Base-by-base conservation (phyloP, 2,329 filamentous ascomycete genomes). In the Amauroascus niger region DNA sequence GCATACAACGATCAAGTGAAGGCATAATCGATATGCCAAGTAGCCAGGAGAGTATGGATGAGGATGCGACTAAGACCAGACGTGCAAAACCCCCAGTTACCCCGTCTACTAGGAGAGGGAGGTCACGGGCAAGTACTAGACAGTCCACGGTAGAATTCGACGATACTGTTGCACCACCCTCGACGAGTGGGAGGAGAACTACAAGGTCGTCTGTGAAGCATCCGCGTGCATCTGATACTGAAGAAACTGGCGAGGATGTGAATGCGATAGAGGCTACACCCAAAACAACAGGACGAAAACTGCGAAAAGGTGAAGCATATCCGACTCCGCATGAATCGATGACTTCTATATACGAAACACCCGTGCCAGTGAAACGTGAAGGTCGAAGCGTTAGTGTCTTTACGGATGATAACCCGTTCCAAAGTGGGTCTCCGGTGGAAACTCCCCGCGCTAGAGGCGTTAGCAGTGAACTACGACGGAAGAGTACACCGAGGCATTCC, bases 391-490 rank as follows among this genome's bases (percentile, higher is more conserved):
- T 79, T 32, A 85, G 78, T 62, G 84, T 86, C 30, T 97, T 97
- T 69, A 88, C 86, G 1, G 79, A 84, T 61, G 88, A 96, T 52
- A 97, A 97, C 63, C 90, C 91, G 0, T 97, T 97, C 66, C 91
- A 97, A 67, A 87, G 86, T 65, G 86, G 88, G 39, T 86, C 84
- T 67, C 83, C 87, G 1, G 69, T 78, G 5, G 69, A 76, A 26
- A 74, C 65, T 73, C 75, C 26, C 71, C 78, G 20, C 71, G 57
- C 63, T 11, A 60, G 64, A 26, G 62, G 60, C 16, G 54, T 59
- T 6, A 62, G 62, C 54, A 55, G 56, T 52, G 65, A 65, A 62
- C 63, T 79, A 69, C 69, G 78, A 61, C 70, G 80, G 45, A 77
- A 74, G 55, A 83, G 79, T 8, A 59, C 67, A 59, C 59, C 77